A percentile compares a stretch with the other conserved stretches of the same genome.
Conservation (phyloP, 176 grass and related monocot species). For the Eragrostis curvula region DNA sequence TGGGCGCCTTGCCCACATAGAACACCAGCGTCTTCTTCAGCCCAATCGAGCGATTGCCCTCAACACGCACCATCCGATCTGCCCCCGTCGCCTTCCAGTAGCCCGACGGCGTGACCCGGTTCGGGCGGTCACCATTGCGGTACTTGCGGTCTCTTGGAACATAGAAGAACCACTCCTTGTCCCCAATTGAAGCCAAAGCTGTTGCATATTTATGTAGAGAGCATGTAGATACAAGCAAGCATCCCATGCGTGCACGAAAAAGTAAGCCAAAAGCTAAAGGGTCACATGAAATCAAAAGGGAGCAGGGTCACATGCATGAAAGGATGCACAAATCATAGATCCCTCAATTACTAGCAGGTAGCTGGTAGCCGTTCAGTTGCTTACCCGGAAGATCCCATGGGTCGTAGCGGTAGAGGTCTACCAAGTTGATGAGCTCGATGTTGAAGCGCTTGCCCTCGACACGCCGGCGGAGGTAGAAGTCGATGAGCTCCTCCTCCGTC, state of each 20-base stretch:
- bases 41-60: constrained; percentile 70
- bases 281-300: constrained; percentile 35
- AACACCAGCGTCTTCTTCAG: constrained; percentile 99
- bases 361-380: neutral
- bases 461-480: constrained; percentile 97
- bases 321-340: constrained; percentile 11
- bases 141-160: constrained; percentile 98
- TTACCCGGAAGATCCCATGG: constrained; percentile 95
- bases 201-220: constrained; percentile 24
- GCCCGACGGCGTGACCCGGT: constrained; percentile 84
- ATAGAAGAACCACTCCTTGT: constrained; percentile 98
- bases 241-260: neutral
- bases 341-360: neutral
- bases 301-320: constrained; percentile 55
- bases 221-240: neutral
- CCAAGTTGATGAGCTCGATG: constrained; percentile 81
- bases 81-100: constrained; percentile 94
- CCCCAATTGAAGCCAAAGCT: constrained; percentile 80
- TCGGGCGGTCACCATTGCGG: constrained; percentile 86
- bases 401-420: constrained; percentile 94
- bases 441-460: constrained; percentile 95
- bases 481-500: constrained; percentile 97
- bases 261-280: constrained; percentile 14
- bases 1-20: constrained; percentile 93
- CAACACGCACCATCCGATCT: constrained; percentile 71